A percentile compares a stretch with the other conserved stretches of the same genome.
Evolutionary conservation across 192 early-diverging fungal species (phyloP).

Genomic region (Coemansia sp.): DNA sequence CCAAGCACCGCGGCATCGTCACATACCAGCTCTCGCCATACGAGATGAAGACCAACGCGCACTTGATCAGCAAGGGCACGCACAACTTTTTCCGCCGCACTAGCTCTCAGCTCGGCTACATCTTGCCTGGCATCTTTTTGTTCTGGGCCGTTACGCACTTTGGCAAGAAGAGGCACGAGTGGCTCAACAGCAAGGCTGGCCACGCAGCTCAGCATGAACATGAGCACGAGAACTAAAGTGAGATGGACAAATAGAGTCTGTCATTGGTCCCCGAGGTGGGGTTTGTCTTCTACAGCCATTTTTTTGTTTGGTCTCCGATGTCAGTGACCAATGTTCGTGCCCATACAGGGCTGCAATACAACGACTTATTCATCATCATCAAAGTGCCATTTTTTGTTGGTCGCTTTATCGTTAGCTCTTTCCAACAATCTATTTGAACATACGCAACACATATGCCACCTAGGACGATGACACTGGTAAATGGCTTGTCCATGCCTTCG

Average conservation of each 20-base stretch:
- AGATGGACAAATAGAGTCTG: neutral
- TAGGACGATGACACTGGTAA: neutral
- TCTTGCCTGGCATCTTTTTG: no score
- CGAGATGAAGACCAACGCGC: constrained; percentile 51
- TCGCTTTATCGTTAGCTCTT: no score
- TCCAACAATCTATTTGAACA: no score
- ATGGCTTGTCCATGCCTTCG: constrained; percentile 38
- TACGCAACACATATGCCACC: neutral
- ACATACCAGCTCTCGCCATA: constrained; percentile 52
- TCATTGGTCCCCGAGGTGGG: no score
- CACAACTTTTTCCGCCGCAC: constrained; percentile 51
- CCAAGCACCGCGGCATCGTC: constrained; percentile 50
- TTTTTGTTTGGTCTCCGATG: no score
- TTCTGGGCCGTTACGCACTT: constrained; percentile 8
- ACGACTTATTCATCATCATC: no score
- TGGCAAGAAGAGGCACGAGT: constrained; percentile 51
- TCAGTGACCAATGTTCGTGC: no score
- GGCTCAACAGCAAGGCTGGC: constrained; percentile 51
- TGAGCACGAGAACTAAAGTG: constrained; percentile 25
- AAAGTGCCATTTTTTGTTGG: no score
- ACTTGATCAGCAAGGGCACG: constrained; percentile 50
- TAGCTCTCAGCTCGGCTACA: constrained; percentile 12
- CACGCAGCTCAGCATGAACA: constrained; percentile 29
- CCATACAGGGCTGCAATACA: no score
- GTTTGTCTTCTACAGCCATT: no score